phyloP scores from a whole-genome alignment of 441 rosid species.

The Aquilaria agallochum region DNA sequence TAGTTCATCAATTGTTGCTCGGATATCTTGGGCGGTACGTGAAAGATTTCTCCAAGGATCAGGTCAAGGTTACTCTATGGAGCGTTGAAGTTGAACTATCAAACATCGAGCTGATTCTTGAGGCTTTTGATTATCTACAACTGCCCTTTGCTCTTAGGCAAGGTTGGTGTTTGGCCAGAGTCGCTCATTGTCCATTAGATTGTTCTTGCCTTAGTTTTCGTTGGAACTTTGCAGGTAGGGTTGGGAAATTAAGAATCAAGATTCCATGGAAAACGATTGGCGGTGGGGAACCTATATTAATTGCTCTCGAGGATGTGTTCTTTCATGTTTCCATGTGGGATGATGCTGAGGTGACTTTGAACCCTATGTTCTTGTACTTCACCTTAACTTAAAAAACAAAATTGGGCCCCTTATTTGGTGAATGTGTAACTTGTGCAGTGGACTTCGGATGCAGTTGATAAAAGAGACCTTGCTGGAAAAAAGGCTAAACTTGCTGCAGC shows the following conservation, averaged over 20 bases:
- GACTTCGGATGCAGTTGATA: constrained; percentile 75
- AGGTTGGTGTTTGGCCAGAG: constrained; percentile 28
- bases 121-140: constrained; percentile 90
- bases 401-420: background rate
- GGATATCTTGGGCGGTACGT: constrained; percentile 88
- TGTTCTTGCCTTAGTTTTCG: background rate
- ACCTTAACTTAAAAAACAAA: background rate
- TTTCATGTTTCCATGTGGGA: constrained; percentile 62
- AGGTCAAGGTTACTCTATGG: constrained; percentile 84
- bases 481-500: constrained; percentile 94
- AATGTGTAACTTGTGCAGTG: constrained; percentile 39
- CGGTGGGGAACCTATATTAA: constrained; percentile 69
- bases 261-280: constrained; percentile 88
- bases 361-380: background rate
- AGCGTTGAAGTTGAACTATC: constrained; percentile 70
- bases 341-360: constrained; percentile 61
- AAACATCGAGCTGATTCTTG: constrained; percentile 82
- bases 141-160: constrained; percentile 77
- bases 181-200: background rate
- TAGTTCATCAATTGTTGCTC: constrained; percentile 57
- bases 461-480: constrained; percentile 83
- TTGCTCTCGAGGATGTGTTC: constrained; percentile 76
- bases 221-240: constrained; percentile 36
- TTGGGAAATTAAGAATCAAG: constrained; percentile 76
- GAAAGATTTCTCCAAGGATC: constrained; percentile 75